These are phyloP conservation scores for Lachnellula cervina DNA, from an alignment of 2,329 filamentous ascomycete genomes.

Conservation along the genomic window DNA sequence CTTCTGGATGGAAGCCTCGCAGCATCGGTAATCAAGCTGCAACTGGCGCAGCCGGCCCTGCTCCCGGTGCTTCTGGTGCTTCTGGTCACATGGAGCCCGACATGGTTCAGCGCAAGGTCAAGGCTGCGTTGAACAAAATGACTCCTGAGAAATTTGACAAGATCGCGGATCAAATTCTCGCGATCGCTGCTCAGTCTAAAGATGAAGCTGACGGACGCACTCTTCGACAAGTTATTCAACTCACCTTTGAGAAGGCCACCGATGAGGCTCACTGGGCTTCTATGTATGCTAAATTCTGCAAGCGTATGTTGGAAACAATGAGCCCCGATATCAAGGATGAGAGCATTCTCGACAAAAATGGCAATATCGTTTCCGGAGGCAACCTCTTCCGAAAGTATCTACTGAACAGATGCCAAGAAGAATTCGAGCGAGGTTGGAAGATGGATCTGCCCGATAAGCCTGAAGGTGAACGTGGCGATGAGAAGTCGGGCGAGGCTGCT, in stretches of 20 bases:
- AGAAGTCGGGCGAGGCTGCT: constrained; percentile 63
- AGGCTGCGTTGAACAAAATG: constrained; percentile 99
- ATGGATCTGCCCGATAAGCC: constrained; percentile 74
- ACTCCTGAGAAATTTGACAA: constrained; percentile 98
- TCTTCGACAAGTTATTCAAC: constrained; percentile 93
- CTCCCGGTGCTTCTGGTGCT: constrained; percentile 42
- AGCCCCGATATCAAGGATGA: constrained; percentile 92
- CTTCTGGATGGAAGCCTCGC: constrained; percentile 84
- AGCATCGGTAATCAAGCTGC: constrained; percentile 50
- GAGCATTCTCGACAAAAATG: constrained; percentile 85
- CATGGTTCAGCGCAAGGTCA: constrained; percentile 97
- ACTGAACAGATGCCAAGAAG: constrained; percentile 96
- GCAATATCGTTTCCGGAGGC: constrained; percentile 84
- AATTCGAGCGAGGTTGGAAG: constrained; percentile 98
- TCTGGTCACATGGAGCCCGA: constrained; percentile 72
- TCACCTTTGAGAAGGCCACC: constrained; percentile 98
- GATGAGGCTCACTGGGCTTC: constrained; percentile 98
- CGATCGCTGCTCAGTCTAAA: constrained; percentile 91
- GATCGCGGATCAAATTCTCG: constrained; percentile 87
- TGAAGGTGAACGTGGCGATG: constrained; percentile 55
- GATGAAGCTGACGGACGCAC: constrained; percentile 92
- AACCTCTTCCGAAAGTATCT: constrained; percentile 97
- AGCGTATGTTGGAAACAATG: constrained; percentile 94
- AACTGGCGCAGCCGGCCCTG: constrained; percentile 36
- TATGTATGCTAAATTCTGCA: constrained; percentile 99